Percentiles rank a stretch among this genome's conserved stretches.
Evolutionary conservation across 169 alveolate species (phyloP).

Genomic region (Plasmodium relictum): DNA sequence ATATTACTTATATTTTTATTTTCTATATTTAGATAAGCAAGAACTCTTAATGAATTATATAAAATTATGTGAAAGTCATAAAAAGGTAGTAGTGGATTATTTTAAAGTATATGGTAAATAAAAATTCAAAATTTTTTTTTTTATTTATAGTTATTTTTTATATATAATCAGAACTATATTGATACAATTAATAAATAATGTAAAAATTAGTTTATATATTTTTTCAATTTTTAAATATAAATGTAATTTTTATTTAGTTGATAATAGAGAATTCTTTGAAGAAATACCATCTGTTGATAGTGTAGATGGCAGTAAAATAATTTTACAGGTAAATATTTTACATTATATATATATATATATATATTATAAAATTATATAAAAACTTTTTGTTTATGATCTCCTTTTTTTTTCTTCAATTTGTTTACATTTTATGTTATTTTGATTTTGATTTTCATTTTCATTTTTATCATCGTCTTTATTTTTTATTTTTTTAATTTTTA

Average conservation of each 20-base stretch:
- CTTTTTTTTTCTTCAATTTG: not conserved
- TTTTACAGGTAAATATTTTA: conserved; percentile 36
- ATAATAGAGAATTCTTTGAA: conserved; percentile 61
- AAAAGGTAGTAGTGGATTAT: conserved; percentile 45
- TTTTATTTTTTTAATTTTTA: not conserved
- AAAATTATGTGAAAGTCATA: conserved; percentile 55
- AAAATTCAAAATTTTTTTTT: not conserved
- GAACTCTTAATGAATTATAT: conserved; percentile 23
- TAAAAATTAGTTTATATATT: not conserved
- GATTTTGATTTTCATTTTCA: not conserved
- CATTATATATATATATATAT: not conserved
- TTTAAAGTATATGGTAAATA: conserved; percentile 63
- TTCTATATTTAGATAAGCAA: conserved; percentile 31
- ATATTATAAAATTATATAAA: not conserved
- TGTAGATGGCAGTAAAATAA: conserved; percentile 60
- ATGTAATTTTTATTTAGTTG: conserved; percentile 14
- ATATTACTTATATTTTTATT: no score
- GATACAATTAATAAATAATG: no score
- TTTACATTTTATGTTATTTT: conserved; percentile 4
- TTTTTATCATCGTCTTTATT: not conserved
- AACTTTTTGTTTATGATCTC: not conserved
- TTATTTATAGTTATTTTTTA: no score
- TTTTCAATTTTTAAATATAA: not conserved
- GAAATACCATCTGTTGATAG: conserved; percentile 72
- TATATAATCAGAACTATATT: no score